Evolutionary conservation across 768 basidiomycete species (phyloP), one percentile per base, ranked within the genome.

Genomic region (Erythrobasidium yunnanense): DNA sequence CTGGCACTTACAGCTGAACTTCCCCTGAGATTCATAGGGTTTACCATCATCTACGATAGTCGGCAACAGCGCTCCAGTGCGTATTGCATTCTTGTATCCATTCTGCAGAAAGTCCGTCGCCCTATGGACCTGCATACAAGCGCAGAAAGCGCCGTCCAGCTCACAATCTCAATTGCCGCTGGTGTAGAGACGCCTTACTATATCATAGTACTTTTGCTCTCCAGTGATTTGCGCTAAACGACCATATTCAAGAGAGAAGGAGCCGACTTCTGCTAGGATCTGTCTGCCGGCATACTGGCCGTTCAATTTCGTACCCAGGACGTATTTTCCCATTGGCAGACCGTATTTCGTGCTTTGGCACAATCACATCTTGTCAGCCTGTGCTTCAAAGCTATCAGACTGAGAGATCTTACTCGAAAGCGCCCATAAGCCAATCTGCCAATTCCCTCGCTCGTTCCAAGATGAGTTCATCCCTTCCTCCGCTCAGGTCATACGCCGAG

Each of bases 401-500:
- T 35, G 29, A 13, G 25, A 8, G 8, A 6, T 27, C 56, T 58
- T 33, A 58, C 56, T 75, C 72, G 69, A 78, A 77, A 0, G 76
- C 75, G 42, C 68, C 73, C 1, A 70, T 72, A 22, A 78, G 66
- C 27, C 77, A 73, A 29, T 74, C 73, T 1, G 73, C 78, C 18
- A 79, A 69, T 25, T 79, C 78, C 17, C 73, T 73, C 1, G 78
- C 78, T 47, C 78, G 57, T 5, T 77, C 75, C 29, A 79, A 67
- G 69, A 79, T 71, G 29, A 79, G 68, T 3, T 69, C 50, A 63
- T 79, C 78, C 23, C 17, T 51, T 4, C 56, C 56, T 8, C 76
- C 76, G 2, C 75, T 75, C n/a, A 79, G 71, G 58, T 79, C 78
- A 67, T 77, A 77, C 1, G 78, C 78, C 0, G 76, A 73, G 1